phyloP scores from a whole-genome alignment of 768 basidiomycete genomes.

The Rhizopogon sp. region DNA sequence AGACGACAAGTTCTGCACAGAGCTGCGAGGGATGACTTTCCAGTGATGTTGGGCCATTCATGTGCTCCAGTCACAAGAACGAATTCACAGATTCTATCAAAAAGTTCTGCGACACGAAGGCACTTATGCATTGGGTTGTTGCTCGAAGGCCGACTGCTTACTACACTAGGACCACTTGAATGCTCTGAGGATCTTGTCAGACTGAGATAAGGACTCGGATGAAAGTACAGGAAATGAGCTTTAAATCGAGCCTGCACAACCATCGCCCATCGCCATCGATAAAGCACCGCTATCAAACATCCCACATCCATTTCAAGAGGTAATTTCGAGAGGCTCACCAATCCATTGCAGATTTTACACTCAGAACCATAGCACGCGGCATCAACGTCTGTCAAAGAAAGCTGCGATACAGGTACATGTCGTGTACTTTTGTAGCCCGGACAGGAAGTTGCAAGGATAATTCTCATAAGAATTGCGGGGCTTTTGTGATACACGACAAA shows the following conservation, averaged over 20 bases:
- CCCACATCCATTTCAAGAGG: background rate
- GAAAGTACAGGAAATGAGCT: background rate
- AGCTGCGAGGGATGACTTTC: background rate
- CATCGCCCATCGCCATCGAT: background rate
- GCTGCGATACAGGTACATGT: background rate
- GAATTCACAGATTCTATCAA: background rate
- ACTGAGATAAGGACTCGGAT: background rate
- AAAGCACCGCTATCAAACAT: background rate
- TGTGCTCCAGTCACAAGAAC: background rate
- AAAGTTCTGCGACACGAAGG: background rate
- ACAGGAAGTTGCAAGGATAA: background rate
- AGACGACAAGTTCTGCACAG: background rate
- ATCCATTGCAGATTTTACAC: background rate
- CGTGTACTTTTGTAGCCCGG: background rate
- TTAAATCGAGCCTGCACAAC: background rate
- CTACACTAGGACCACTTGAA: no score
- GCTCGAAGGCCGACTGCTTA: background rate
- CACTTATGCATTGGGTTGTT: background rate
- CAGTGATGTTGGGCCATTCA: background rate
- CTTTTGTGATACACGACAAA: background rate
- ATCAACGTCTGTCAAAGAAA: background rate
- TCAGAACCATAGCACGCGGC: background rate
- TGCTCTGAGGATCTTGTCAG: background rate
- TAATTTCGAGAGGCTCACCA: background rate
- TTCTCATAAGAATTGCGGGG: background rate